Evolutionary conservation across 331 rosid genomes (phyloP), one percentile per base, ranked within the genome.

Genomic region (Malus hybrid): DNA sequence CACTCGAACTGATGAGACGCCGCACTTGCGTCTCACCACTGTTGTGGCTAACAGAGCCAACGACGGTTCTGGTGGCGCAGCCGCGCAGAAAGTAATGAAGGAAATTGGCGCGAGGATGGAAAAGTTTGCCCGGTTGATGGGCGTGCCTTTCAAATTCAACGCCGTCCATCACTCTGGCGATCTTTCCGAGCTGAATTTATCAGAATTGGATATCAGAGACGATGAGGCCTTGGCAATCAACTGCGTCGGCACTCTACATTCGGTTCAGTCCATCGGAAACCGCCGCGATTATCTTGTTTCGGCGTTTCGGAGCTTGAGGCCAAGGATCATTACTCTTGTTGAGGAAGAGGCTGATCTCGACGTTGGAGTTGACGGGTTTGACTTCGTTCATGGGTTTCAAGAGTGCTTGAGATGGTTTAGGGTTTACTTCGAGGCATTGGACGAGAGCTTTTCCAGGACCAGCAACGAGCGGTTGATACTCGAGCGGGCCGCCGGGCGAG

Each of bases 341-440:
- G 97, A 94, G 67, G 99, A 94, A 50, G 97, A 92, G 32, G 98
- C 98, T 11, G 98, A 94, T 61, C 85, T 94, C n/a, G 85, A 90
- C 67, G 78, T 92, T 3, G 99, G 99, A 1, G 78, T 70, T 19
- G 97, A 95, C 3, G 99, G 99, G 65, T 16, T 69, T 52, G 95
- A 90, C 65, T 94, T 94, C 16, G 88, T 88, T 34, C 89, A 57
- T 2, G 95, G 97, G 1, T 84, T 94, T 64, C 81, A 87, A 18
- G 98, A 94, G 46, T 94, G 96, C 50, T 81, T 94, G 79, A 77
- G 95, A 46, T 94, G 98, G 98, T 94, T 91, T 90, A 87, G 95
- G 93, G 93, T 94, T 83, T 94, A 91, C 70, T 94, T 94, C 24
- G 98, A 94, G 54, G 85, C 93, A 4, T 65, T 94, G 80, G 97